Conservation (phyloP, 164 flowering plant species). For the Akebia trifoliata region DNA sequence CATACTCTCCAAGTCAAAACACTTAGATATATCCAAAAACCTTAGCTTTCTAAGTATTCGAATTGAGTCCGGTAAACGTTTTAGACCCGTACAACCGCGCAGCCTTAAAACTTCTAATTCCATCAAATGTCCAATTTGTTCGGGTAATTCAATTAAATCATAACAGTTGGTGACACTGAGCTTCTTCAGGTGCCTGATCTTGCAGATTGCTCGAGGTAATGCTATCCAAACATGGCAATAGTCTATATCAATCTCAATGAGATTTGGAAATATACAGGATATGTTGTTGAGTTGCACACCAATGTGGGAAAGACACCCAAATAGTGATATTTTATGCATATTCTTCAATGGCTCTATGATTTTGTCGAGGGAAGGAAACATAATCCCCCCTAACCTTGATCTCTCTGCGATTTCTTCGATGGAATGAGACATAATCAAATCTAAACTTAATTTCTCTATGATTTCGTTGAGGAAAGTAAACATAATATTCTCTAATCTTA, state of each 20-base stretch:
- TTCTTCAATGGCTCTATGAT: neutral
- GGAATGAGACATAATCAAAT: no score
- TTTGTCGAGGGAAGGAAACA: slow-evolving; percentile 15
- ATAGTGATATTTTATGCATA: slow-evolving; percentile 30
- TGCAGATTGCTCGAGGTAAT: slow-evolving; percentile 30
- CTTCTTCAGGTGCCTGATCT: slow-evolving; percentile 17
- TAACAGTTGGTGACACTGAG: slow-evolving; percentile 41
- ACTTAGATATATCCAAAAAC: slow-evolving; percentile 34
- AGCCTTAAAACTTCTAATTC: slow-evolving; percentile 35
- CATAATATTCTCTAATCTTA: slow-evolving; percentile 23
- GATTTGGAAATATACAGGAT: slow-evolving; percentile 23
- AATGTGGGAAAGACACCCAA: slow-evolving; percentile 27
- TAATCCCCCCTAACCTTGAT: slow-evolving; percentile 22
- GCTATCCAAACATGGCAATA: slow-evolving; percentile 29
- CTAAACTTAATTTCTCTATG: no score
- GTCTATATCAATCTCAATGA: slow-evolving; percentile 37
- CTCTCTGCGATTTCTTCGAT: no score
- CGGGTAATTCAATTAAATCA: slow-evolving; percentile 22
- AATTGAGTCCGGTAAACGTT: slow-evolving; percentile 30
- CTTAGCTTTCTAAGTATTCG: slow-evolving; percentile 19
- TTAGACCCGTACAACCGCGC: slow-evolving; percentile 25
- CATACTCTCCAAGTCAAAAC: slow-evolving; percentile 19
- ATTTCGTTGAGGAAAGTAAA: slow-evolving; percentile 13
- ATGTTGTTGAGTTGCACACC: slow-evolving; percentile 13
- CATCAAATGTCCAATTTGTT: no score